phyloP scores from a whole-genome alignment of 2,329 filamentous ascomycete species.

The Neoascochyta sp. region DNA sequence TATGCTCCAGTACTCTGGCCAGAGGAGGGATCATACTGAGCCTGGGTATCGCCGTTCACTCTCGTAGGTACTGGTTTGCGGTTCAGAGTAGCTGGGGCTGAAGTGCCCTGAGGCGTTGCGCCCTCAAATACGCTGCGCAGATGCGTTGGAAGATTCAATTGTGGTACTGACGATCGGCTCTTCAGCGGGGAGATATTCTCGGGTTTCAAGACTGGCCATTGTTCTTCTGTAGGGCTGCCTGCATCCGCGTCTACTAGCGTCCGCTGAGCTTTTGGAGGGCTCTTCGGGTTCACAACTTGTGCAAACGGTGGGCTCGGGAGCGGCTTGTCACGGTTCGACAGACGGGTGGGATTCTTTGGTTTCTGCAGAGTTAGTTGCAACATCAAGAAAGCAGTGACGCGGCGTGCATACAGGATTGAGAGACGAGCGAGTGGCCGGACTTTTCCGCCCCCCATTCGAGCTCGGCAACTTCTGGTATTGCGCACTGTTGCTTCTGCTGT shows the following conservation, averaged over 20 bases:
- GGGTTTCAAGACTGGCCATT: conserved; percentile 30
- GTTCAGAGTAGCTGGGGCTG: no score
- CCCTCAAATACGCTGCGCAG: conserved; percentile 7
- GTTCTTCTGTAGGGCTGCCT: conserved; percentile 20
- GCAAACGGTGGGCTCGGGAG: conserved; percentile 39
- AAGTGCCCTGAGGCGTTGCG: conserved; percentile 1
- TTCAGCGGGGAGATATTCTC: conserved; percentile 13
- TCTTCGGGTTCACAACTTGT: conserved; percentile 26
- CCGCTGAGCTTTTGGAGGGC: conserved; percentile 36
- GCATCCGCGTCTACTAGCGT: conserved; percentile 42
- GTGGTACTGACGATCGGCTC: conserved; percentile 1
- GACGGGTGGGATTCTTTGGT: conserved; percentile 2
- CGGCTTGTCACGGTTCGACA: conserved; percentile 31
- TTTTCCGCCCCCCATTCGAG: conserved; percentile 1
- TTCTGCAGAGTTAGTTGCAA: conserved; percentile 8
- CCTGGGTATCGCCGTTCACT: no score
- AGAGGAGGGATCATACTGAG: no score
- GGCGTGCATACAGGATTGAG: conserved; percentile 2
- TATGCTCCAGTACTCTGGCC: no score
- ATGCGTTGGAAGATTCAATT: no score
- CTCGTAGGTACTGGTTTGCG: no score
- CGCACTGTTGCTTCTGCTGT: not conserved
- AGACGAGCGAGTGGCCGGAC: not conserved
- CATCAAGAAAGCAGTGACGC: no score
- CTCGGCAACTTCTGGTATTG: conserved; percentile 4